Evolutionary conservation across 169 alveolate species (phyloP), one percentile per base, ranked within the genome.

Genomic region (Plasmodium knowlesi): DNA sequence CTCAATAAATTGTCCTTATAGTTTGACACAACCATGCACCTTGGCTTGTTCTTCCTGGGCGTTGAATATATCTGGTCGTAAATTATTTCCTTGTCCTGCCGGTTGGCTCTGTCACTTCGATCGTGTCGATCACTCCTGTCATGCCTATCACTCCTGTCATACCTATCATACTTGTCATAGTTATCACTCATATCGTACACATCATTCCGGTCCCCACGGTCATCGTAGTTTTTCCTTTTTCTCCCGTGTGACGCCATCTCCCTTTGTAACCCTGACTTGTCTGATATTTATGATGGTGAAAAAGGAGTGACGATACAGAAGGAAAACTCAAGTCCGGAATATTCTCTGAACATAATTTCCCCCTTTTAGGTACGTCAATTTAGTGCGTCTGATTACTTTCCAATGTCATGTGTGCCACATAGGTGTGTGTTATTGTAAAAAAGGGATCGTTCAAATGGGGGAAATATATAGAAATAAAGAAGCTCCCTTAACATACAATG

Each of bases 51-150:
- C 41, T 89, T 78, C 57, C 50, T 89, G 3, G 94, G 94, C 10
- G 74, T 57, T 3, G 94, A 89, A 67, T 78, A 32, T 54, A 89
- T 89, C 9, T 89, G 94, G 19, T 89, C 94, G 73, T 89, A 89
- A 16, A 89, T 89, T 78, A 89, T 89, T 25, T 89, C 94, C 72
- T 46, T 78, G 57, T 89, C 94, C 54, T 37, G 30, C 14, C 80
- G 19, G 2, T 84, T 83, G 37, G 25, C 34, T 5, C 32, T 16
- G 53, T 54, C 81, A 53, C 61, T 9, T 37, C 85, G 84, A 10
- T 85, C 54, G 32, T 41, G 5, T 22, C 72, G 30, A 14, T 83
- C 22, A 19, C 32, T 37, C 39, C 80, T 5, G 2, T 84, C 92
- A 25, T 41, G 34, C 12, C 50, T 16, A 34, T 54, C 81, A 53